A percentile compares a stretch with the other conserved stretches of the same genome.
Conservation (phyloP, 2,329 filamentous ascomycete species). For the Aspergillus pseudotamarii region DNA sequence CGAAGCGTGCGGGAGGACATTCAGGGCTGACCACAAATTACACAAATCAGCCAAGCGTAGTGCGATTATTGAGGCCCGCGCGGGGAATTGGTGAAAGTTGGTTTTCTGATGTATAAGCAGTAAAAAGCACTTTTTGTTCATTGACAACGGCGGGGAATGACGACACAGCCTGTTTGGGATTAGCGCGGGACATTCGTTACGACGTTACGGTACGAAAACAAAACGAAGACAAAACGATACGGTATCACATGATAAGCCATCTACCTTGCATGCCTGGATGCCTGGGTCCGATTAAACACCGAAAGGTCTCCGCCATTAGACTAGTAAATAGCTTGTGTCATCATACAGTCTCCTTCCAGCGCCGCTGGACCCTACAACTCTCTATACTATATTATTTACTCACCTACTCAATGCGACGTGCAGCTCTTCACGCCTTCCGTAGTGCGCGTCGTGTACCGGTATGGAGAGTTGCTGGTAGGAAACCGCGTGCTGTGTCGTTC, state of each 20-base stretch:
- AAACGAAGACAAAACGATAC: slow-evolving; percentile 4
- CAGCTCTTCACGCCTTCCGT: slow-evolving; percentile 49
- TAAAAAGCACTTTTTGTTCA: slow-evolving; percentile 10
- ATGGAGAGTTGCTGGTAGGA: slow-evolving; percentile 46
- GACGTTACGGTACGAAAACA: slow-evolving; percentile 7
- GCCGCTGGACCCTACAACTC: slow-evolving; percentile 9
- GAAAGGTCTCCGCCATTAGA: not conserved
- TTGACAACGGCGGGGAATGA: slow-evolving; percentile 35
- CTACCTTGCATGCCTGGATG: slow-evolving; percentile 2
- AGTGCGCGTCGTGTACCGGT: slow-evolving; percentile 49
- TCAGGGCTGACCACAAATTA: slow-evolving; percentile 8
- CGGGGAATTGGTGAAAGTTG: not conserved
- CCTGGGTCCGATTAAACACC: slow-evolving; percentile 3
- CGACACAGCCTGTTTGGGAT: slow-evolving; percentile 30
- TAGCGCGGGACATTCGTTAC: slow-evolving; percentile 22
- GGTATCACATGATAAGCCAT: not conserved
- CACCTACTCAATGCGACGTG: slow-evolving; percentile 50
- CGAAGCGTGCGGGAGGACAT: slow-evolving; percentile 71
- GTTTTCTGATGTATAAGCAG: not conserved
- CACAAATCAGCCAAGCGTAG: not conserved
- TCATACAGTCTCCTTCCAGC: slow-evolving; percentile 9
- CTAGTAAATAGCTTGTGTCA: not conserved
- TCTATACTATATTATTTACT: slow-evolving; percentile 4
- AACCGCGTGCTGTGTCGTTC: slow-evolving; percentile 39
- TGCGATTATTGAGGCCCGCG: not conserved